These are phyloP conservation scores for Cucumis melo DNA, from an alignment of 306 rosid genomes.

Conservation along the genomic window DNA sequence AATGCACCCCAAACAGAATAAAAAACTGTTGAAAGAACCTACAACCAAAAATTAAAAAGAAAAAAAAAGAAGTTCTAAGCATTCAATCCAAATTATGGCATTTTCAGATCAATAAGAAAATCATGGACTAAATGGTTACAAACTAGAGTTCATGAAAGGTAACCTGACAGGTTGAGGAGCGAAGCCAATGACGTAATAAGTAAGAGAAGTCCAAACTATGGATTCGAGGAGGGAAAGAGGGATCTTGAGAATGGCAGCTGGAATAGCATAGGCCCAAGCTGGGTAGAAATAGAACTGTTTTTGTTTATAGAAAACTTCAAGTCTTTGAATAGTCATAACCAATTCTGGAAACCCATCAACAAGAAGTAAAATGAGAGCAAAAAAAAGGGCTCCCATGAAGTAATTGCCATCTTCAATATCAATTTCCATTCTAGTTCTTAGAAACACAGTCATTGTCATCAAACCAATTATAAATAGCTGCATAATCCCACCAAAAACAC, in stretches of 20 bases:
- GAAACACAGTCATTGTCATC: constrained; percentile 37
- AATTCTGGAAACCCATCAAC: constrained; percentile 31
- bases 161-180: constrained; percentile 25
- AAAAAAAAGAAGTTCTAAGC: too few species aligned
- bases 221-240: constrained; percentile 31
- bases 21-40: constrained; percentile 24
- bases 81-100: too few species aligned
- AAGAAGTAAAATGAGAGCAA: constrained; percentile 15
- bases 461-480: constrained; percentile 24
- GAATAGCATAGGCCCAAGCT: constrained; percentile 44
- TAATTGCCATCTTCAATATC: constrained; percentile 19
- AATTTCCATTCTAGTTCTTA: constrained; percentile 22
- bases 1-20: constrained; percentile 19
- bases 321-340: constrained; percentile 28
- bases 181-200: constrained; percentile 40
- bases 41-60: background rate
- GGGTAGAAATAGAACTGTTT: constrained; percentile 25
- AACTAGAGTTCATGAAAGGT: background rate
- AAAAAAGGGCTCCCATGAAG: constrained; percentile 35
- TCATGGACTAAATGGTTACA: too few species aligned
- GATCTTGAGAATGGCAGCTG: constrained; percentile 25
- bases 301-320: constrained; percentile 35
- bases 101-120: too few species aligned
- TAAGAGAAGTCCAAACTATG: constrained; percentile 31
- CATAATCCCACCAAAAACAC: background rate